Evolutionary conservation across 2,329 filamentous ascomycete genomes (phyloP).

Genomic region (Fusarium ambrosium): DNA sequence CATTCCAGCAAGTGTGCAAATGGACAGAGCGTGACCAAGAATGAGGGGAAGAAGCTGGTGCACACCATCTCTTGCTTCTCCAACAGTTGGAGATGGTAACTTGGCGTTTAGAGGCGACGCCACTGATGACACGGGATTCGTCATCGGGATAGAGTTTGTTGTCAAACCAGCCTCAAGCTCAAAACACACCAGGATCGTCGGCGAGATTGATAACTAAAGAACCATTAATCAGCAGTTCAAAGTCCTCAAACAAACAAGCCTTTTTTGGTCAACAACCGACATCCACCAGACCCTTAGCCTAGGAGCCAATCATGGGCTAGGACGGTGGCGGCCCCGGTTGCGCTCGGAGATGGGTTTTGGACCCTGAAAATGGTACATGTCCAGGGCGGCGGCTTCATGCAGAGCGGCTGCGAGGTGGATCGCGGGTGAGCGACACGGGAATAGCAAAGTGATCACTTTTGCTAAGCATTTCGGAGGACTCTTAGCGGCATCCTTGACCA

Average conservation of each 20-base stretch:
- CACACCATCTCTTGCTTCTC: neutral
- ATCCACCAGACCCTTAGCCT: slow-evolving; percentile 10
- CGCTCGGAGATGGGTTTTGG: slow-evolving; percentile 27
- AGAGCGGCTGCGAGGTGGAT: slow-evolving; percentile 43
- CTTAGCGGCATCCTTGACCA: slow-evolving; percentile 24
- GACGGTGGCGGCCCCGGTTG: slow-evolving; percentile 10
- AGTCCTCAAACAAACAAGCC: slow-evolving; percentile 32
- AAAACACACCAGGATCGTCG: neutral
- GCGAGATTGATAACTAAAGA: slow-evolving; percentile 16
- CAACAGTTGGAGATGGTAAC: neutral
- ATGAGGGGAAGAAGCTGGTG: neutral
- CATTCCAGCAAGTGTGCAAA: neutral
- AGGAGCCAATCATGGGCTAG: slow-evolving; percentile 30
- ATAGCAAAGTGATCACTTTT: slow-evolving; percentile 23
- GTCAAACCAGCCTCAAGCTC: neutral
- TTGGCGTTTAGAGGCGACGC: neutral
- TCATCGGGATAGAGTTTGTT: slow-evolving; percentile 1
- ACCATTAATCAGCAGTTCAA: slow-evolving; percentile 23
- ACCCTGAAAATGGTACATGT: slow-evolving; percentile 40
- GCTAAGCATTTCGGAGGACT: slow-evolving; percentile 18
- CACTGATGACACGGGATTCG: neutral
- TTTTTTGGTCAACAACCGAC: slow-evolving; percentile 21
- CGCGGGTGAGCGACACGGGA: slow-evolving; percentile 40
- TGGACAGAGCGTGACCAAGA: neutral
- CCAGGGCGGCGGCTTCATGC: slow-evolving; percentile 33